Evolutionary conservation across 768 basidiomycete genomes (phyloP).

Genomic region (Rhodotorula paludigena): DNA sequence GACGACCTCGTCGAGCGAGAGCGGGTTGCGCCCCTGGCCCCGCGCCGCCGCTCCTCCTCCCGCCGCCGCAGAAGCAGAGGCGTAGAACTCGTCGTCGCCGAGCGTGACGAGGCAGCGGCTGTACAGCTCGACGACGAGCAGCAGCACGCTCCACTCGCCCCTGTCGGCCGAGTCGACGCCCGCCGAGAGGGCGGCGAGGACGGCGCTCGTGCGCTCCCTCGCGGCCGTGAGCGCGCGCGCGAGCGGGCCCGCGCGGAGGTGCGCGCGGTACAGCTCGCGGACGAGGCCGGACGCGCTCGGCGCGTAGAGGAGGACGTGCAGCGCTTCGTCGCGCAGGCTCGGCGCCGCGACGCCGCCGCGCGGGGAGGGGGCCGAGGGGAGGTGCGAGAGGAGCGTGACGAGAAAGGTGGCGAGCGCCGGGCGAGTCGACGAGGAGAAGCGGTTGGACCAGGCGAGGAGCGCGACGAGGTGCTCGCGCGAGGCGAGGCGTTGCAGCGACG

Average conservation of each 20-base stretch:
- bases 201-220: conserved; percentile 13
- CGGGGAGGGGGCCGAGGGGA: conserved; percentile 55
- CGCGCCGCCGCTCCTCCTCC: conserved; percentile 20
- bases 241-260: conserved; percentile 58
- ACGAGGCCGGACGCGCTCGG: conserved; percentile 57
- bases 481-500: conserved; percentile 2
- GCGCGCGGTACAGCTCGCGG: conserved; percentile 67
- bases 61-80: not conserved
- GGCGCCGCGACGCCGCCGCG: too few species aligned
- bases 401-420: conserved; percentile 58
- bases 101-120: conserved; percentile 78
- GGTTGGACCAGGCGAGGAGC: conserved; percentile 51
- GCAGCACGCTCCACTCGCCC: conserved; percentile 61
- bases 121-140: conserved; percentile 77
- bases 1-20: conserved; percentile 73
- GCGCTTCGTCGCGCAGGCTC: conserved; percentile 56
- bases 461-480: conserved; percentile 9
- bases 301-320: conserved; percentile 50
- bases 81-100: conserved; percentile 95
- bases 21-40: conserved; percentile 58
- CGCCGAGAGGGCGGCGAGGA: conserved; percentile 47
- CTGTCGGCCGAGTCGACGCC: conserved; percentile 47
- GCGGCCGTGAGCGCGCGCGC: conserved; percentile 53
- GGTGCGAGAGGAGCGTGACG: conserved; percentile 58
- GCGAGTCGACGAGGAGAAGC: conserved; percentile 56